Percentiles rank a stretch among this genome's conserved stretches.
These are phyloP conservation scores for Fonsecaea pugnacius DNA, from an alignment of 2,329 filamentous ascomycete species.

Conservation along the genomic window DNA sequence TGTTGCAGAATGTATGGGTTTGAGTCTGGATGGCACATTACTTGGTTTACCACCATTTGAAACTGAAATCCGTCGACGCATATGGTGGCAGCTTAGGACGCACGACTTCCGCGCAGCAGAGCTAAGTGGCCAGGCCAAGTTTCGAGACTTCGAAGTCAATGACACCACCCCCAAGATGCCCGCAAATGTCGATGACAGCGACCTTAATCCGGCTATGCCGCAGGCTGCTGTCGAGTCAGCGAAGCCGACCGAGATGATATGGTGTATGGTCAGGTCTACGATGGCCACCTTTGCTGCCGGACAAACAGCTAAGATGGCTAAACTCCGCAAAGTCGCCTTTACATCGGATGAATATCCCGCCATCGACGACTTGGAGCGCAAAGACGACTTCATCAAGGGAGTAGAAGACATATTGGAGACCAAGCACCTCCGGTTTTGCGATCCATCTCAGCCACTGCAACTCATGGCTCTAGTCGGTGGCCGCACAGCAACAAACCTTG, in stretches of 20 bases:
- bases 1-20: constrained; percentile 69
- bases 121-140: constrained; percentile 37
- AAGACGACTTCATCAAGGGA: constrained; percentile 37
- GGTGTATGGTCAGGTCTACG: constrained; percentile 22
- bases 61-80: constrained; percentile 67
- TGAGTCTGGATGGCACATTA: constrained; percentile 65
- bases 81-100: constrained; percentile 66
- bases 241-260: constrained; percentile 31
- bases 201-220: constrained; percentile 54
- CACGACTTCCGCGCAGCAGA: constrained; percentile 40
- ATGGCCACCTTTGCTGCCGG: constrained; percentile 21
- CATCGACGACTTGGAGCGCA: constrained; percentile 19
- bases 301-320: constrained; percentile 3
- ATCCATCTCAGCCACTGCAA: constrained; percentile 46
- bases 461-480: constrained; percentile 49
- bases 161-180: constrained; percentile 46
- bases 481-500: constrained; percentile 48
- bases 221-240: constrained; percentile 18
- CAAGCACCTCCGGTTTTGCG: constrained; percentile 44
- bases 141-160: constrained; percentile 34
- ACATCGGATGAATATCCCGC: constrained; percentile 6
- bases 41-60: constrained; percentile 65
- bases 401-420: constrained; percentile 42
- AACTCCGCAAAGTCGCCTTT: constrained; percentile 7
- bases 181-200: constrained; percentile 63